Conservation (phyloP, 1,284 basidiomycete species). For the Ganoderma multipileum region DNA sequence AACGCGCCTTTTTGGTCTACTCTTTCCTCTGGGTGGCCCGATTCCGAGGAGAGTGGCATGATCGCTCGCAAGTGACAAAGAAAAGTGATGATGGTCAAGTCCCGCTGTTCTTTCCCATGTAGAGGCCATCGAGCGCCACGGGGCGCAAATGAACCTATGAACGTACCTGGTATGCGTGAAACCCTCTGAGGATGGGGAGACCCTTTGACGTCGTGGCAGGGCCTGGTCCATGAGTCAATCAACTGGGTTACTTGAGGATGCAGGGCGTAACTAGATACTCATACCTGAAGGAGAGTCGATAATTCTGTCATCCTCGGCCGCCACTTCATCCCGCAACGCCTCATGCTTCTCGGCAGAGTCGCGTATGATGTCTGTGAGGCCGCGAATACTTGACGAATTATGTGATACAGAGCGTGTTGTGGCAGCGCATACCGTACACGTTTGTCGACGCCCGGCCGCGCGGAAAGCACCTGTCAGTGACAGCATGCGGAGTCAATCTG, state of each 20-base stretch:
- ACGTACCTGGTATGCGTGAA: slow-evolving; percentile 17
- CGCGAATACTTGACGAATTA: neutral
- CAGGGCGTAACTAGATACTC: neutral
- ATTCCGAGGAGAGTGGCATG: neutral
- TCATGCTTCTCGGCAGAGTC: slow-evolving; percentile 18
- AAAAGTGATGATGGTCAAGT: neutral
- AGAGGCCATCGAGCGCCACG: neutral
- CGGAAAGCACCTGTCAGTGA: slow-evolving; percentile 30
- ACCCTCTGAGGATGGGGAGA: slow-evolving; percentile 25
- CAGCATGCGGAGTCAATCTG: slow-evolving; percentile 28
- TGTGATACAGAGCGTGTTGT: slow-evolving; percentile 20
- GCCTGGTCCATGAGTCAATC: neutral
- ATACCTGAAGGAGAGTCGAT: slow-evolving; percentile 14
- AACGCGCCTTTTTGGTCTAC: neutral
- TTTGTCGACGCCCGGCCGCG: slow-evolving; percentile 29
- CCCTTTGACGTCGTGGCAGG: neutral
- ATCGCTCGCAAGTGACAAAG: neutral
- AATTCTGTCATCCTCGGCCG: neutral
- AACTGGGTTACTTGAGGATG: neutral
- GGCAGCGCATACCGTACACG: slow-evolving; percentile 9
- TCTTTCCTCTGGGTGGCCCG: neutral
- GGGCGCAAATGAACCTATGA: neutral
- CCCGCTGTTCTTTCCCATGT: neutral
- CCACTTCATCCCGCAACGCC: neutral
- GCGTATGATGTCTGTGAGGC: slow-evolving; percentile 12